These are phyloP conservation scores for Phytophthora gonapodyides DNA, from an alignment of 352 stramenopile genomes.

Conservation along the genomic window DNA sequence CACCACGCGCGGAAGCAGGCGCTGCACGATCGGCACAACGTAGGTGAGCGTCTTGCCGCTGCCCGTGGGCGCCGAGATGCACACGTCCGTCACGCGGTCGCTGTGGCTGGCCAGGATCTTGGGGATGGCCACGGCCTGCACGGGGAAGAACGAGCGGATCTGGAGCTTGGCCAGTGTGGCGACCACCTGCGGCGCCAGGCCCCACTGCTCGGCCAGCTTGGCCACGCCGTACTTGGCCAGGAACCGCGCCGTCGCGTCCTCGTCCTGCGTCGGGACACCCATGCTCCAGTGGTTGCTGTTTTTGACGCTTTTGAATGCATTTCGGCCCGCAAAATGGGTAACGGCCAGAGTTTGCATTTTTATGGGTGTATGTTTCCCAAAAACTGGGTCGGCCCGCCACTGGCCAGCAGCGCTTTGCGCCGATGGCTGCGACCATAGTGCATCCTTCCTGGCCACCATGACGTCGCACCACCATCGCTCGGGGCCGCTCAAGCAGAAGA, in stretches of 20 bases:
- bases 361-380: background rate
- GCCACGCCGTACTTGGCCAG: constrained; percentile 65
- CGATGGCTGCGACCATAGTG: constrained; percentile 10
- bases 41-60: constrained; percentile 98
- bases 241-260: constrained; percentile 46
- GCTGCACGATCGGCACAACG: constrained; percentile 95
- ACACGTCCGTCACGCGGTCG: constrained; percentile 92
- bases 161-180: constrained; percentile 44
- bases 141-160: constrained; percentile 93
- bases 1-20: constrained; percentile 78
- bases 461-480: constrained; percentile 85
- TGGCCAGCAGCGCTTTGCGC: no score
- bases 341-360: background rate
- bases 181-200: constrained; percentile 48
- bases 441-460: constrained; percentile 43
- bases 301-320: background rate
- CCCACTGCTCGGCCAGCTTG: constrained; percentile 64
- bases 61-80: constrained; percentile 96
- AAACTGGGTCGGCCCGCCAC: no score
- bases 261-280: constrained; percentile 15
- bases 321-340: no score
- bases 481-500: constrained; percentile 89
- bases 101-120: constrained; percentile 88
- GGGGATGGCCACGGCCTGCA: constrained; percentile 95
- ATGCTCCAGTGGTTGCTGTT: constrained; percentile 30